Base-by-base conservation (phyloP, 2,329 filamentous ascomycete species). In the Helotiales sp. region DNA sequence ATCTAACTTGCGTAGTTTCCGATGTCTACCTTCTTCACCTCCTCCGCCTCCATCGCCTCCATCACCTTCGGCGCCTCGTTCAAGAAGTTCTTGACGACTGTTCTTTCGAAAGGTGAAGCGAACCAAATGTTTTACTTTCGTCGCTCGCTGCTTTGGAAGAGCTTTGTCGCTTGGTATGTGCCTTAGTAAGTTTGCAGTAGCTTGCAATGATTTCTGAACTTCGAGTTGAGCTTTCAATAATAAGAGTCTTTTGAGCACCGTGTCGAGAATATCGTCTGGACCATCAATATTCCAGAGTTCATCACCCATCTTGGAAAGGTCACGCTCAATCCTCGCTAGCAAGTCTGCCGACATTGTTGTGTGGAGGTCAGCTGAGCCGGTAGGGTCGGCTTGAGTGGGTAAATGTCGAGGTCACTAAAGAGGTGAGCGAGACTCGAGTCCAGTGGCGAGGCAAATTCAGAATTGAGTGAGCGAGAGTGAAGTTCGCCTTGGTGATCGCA, bases 121-220 rank as follows among this genome's bases (percentile, higher is more conserved):
- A 47, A 57, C 12, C 17, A 57, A 57, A 47, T 57, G 27, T 38
- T 57, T 57, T 19, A 57, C 54, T 57, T 47, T 57, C 36, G 36
- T 57, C 10, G 54, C 54, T 52, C 15, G 38, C 48, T 57, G 54
- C 25, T 52, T 57, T 52, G 36, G 48, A 47, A 57, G 54, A 52
- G 48, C 31, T 47, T 57, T 52, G 47, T 52, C 19, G 15, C 34
- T 52, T 46, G 34, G 46, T 46, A 17, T 1, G 34, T 27, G 38
- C 29, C 38, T 47, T 44, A 57, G 48, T 22, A 57, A 52, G 25
- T 52, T 52, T 52, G 36, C 36, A 44, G 48, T 57, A 34, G 47
- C 36, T 36, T 57, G 48, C 9, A 57, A 52, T 57, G 54, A 46
- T 51, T 36, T 47, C 47, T 57, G 36, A 27, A 57, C 54, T 46